Percentiles rank a stretch among this genome's conserved stretches.
phyloP scores from a whole-genome alignment of 495 filamentous ascomycete species.

The Halenospora varia region DNA sequence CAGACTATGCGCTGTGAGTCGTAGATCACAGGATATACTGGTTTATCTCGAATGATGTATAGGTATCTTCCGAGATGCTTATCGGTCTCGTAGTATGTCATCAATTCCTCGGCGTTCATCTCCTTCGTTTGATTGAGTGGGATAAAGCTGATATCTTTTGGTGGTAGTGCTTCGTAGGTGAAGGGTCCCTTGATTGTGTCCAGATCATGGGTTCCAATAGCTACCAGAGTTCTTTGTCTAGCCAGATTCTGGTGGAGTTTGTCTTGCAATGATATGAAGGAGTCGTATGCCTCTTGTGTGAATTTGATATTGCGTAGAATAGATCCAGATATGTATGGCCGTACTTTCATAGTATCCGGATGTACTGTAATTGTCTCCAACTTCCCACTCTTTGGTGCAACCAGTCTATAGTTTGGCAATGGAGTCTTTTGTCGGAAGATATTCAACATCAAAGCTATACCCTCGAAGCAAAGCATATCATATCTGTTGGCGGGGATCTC shows the following conservation, averaged over 20 bases:
- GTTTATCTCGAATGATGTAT: slow-evolving; percentile 88
- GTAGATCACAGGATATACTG: slow-evolving; percentile 95
- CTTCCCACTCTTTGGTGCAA: slow-evolving; percentile 65
- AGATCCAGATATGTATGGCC: slow-evolving; percentile 82
- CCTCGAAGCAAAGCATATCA: slow-evolving; percentile 98
- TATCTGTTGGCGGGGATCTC: slow-evolving; percentile 99
- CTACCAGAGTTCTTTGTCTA: slow-evolving; percentile 84
- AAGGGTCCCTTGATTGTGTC: slow-evolving; percentile 93
- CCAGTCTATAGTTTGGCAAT: slow-evolving; percentile 74
- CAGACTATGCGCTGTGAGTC: slow-evolving; percentile 85
- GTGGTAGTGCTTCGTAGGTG: slow-evolving; percentile 88
- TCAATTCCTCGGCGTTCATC: slow-evolving; percentile 85
- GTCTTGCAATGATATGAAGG: slow-evolving; percentile 97
- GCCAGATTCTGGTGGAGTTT: slow-evolving; percentile 97
- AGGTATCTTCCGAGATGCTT: slow-evolving; percentile 75
- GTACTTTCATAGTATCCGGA: slow-evolving; percentile 72
- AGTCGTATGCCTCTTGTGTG: slow-evolving; percentile 84
- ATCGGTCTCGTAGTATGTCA: slow-evolving; percentile 94
- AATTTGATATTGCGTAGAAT: slow-evolving; percentile 89
- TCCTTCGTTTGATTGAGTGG: slow-evolving; percentile 87
- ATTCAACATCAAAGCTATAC: slow-evolving; percentile 91
- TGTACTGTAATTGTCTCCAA: slow-evolving; percentile 75
- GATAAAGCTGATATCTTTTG: slow-evolving; percentile 86
- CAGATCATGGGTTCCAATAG: slow-evolving; percentile 95
- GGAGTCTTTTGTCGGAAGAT: slow-evolving; percentile 77